Evolutionary conservation across 306 rosid species (phyloP).

Genomic region (Neltuma alba): DNA sequence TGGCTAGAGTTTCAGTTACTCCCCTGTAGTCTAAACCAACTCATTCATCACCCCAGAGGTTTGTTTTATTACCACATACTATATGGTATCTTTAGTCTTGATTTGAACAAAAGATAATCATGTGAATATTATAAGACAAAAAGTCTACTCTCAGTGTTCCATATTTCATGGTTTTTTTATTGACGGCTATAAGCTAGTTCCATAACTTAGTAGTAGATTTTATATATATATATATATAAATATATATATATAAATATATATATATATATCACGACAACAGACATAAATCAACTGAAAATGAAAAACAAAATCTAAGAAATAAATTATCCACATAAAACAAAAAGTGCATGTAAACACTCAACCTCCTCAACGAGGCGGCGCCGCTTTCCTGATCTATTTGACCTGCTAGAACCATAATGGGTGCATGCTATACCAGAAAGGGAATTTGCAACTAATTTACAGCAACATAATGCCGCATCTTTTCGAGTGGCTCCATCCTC

Average conservation of each 20-base stretch:
- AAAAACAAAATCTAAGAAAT: not conserved
- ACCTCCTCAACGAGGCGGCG: slow-evolving; percentile 93
- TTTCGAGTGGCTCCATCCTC: slow-evolving; percentile 91
- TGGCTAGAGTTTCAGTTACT: not conserved
- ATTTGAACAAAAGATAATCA: not conserved
- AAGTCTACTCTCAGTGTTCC: too few species aligned
- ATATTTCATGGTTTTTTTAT: too few species aligned
- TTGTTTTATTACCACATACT: not conserved
- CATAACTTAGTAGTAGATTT: not conserved
- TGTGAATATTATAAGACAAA: not conserved
- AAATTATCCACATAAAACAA: not conserved
- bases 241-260: too few species aligned
- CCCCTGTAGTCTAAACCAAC: not conserved
- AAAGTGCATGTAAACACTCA: slow-evolving; percentile 31
- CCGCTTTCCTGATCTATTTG: slow-evolving; percentile 77
- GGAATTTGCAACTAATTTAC: slow-evolving; percentile 86
- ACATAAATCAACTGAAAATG: not conserved
- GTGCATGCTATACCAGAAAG: slow-evolving; percentile 62
- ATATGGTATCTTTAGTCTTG: not conserved
- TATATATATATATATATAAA: too few species aligned
- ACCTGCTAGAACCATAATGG: slow-evolving; percentile 74
- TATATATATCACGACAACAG: slow-evolving; percentile 6
- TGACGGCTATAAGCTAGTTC: slow-evolving; percentile 2
- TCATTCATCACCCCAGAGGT: not conserved
- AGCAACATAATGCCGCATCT: slow-evolving; percentile 97